A percentile compares a stretch with the other conserved stretches of the same genome.
phyloP scores from a whole-genome alignment of 2,329 filamentous ascomycete species.

The Penicillium sclerotiorum region DNA sequence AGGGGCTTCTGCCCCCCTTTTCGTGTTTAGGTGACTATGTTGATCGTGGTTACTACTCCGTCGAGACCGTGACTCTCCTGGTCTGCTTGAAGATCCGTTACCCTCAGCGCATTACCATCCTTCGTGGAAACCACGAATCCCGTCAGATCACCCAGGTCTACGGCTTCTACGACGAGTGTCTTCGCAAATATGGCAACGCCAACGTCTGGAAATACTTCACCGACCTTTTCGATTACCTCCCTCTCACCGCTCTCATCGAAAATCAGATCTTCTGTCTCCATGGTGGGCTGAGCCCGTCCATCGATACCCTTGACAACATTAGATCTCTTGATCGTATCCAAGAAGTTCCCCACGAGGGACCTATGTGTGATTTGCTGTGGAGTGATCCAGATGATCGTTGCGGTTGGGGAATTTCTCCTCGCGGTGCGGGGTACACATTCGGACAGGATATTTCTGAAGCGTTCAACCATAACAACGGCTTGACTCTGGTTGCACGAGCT shows the following conservation, averaged over 20 bases:
- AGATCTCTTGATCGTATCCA: conserved; percentile 93
- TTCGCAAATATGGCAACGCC: conserved; percentile 97
- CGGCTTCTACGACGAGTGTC: conserved; percentile 98
- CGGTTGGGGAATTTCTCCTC: conserved; percentile 93
- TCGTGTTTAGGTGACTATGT: conserved; percentile 91
- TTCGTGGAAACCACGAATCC: conserved; percentile 98
- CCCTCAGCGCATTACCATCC: conserved; percentile 95
- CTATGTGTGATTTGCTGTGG: conserved; percentile 98
- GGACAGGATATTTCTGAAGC: conserved; percentile 97
- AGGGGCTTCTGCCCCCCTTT: conserved; percentile 9
- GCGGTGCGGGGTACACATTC: conserved; percentile 93
- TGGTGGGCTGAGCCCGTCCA: conserved; percentile 93
- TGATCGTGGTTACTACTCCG: conserved; percentile 97
- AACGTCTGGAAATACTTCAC: conserved; percentile 99
- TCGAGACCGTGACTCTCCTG: conserved; percentile 95
- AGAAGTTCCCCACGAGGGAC: conserved; percentile 96
- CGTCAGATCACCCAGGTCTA: conserved; percentile 99
- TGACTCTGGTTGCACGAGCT: conserved; percentile 92
- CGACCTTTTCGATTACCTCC: conserved; percentile 97
- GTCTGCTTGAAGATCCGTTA: conserved; percentile 98
- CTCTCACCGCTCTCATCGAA: conserved; percentile 94
- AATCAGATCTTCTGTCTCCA: conserved; percentile 99
- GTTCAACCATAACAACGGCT: conserved; percentile 98
- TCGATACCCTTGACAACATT: conserved; percentile 95
- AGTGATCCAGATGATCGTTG: conserved; percentile 96